These are phyloP conservation scores for Dittrichia graveolens DNA, from an alignment of 129 eudicot genomes.

Conservation along the genomic window DNA sequence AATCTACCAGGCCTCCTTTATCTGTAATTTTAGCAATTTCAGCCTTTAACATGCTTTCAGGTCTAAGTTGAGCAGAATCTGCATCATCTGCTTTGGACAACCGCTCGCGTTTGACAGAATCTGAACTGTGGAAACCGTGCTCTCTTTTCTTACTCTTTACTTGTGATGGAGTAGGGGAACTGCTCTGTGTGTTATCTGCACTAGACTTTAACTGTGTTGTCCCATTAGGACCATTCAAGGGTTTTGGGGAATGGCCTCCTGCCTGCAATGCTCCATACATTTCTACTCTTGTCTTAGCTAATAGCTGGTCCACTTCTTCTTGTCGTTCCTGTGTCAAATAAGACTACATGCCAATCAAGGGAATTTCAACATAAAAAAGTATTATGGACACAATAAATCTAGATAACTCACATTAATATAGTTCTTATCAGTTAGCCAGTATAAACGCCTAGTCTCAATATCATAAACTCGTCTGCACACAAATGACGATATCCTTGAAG, in stretches of 20 bases:
- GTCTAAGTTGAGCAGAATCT: constrained; percentile 51
- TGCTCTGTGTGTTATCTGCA: constrained; percentile 66
- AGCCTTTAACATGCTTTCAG: constrained; percentile 52
- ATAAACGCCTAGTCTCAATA: constrained; percentile 60
- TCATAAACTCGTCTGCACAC: constrained; percentile 93
- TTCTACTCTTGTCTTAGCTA: constrained; percentile 53
- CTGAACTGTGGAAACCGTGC: constrained; percentile 47
- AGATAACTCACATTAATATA: constrained; percentile 66
- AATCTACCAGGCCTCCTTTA: constrained; percentile 68
- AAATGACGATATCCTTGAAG: constrained; percentile 78
- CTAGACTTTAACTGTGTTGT: constrained; percentile 62
- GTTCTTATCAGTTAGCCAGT: constrained; percentile 91
- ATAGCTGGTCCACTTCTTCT: constrained; percentile 79
- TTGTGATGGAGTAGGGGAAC: constrained; percentile 60
- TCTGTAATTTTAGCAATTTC: constrained; percentile 83
- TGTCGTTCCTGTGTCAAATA: constrained; percentile 62
- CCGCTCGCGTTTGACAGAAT: constrained; percentile 58
- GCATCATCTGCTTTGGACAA: constrained; percentile 59
- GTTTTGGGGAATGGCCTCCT: constrained; percentile 86
- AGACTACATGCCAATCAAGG: constrained; percentile 40
- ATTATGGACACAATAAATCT: not conserved
- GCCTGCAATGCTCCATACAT: constrained; percentile 74
- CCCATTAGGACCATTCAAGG: constrained; percentile 49
- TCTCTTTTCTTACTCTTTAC: constrained; percentile 84
- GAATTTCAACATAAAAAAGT: constrained; percentile 15